Evolutionary conservation across 2,329 filamentous ascomycete species (phyloP).

Genomic region (Onygena corvina): DNA sequence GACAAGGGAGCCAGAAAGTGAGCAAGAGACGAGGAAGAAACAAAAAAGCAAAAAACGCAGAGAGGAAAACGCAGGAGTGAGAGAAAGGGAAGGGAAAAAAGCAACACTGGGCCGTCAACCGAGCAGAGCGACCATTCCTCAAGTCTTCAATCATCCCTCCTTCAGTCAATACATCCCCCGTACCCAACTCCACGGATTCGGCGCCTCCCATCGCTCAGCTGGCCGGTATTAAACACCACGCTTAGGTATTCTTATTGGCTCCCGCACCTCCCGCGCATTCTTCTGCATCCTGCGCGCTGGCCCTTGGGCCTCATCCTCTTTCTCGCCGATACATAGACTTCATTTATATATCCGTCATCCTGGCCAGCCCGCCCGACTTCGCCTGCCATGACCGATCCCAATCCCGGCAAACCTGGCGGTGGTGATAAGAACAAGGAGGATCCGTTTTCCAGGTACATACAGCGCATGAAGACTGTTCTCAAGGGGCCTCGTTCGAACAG

Average conservation of each 20-base stretch:
- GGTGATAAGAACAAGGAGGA: conserved; percentile 19
- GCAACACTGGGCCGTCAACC: not conserved
- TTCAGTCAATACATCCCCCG: conserved; percentile 2
- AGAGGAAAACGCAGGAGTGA: too few relatives aligned
- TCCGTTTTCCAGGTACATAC: conserved; percentile 30
- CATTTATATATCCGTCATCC: conserved; percentile 2
- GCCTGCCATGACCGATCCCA: conserved; percentile 14
- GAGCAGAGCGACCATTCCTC: not conserved
- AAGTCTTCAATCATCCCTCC: not conserved
- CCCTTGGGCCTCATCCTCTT: not conserved
- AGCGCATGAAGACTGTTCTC: conserved; percentile 30
- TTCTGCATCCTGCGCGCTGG: conserved; percentile 7
- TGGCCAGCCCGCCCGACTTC: conserved; percentile 1
- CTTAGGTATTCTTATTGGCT: conserved; percentile 11
- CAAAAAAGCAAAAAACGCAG: not conserved
- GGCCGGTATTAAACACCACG: conserved; percentile 9
- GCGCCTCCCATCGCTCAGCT: conserved; percentile 10
- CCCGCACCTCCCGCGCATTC: conserved; percentile 1
- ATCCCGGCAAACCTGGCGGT: conserved; percentile 11
- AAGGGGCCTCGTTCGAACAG: conserved; percentile 24
- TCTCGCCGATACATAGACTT: not conserved
- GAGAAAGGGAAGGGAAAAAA: not conserved
- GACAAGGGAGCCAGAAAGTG: not conserved
- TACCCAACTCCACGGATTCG: conserved; percentile 15
- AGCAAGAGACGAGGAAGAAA: not conserved